A percentile compares a stretch with the other conserved stretches of the same genome.
Evolutionary conservation across 2,329 filamentous ascomycete species (phyloP).

Genomic region (Aspergillus candidus): DNA sequence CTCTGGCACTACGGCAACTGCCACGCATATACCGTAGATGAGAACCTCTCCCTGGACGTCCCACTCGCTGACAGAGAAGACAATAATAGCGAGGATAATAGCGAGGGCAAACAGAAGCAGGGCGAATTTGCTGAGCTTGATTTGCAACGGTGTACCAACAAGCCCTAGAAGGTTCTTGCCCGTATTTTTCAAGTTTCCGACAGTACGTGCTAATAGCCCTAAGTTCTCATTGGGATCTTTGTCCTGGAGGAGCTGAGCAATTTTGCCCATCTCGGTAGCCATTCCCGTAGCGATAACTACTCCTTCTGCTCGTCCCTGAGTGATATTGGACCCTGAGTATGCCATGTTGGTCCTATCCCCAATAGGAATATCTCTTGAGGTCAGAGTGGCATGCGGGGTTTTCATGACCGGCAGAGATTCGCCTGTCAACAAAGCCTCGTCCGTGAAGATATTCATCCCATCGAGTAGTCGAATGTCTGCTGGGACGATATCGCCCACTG

Average conservation of each 20-base stretch:
- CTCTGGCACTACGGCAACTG: slow-evolving; percentile 57
- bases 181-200: slow-evolving; percentile 39
- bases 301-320: slow-evolving; percentile 53
- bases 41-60: slow-evolving; percentile 52
- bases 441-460: slow-evolving; percentile 66
- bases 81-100: slow-evolving; percentile 56
- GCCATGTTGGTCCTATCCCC: slow-evolving; percentile 57
- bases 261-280: slow-evolving; percentile 57
- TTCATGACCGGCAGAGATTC: slow-evolving; percentile 57
- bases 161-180: slow-evolving; percentile 48
- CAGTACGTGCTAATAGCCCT: slow-evolving; percentile 22
- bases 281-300: slow-evolving; percentile 57
- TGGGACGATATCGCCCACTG: slow-evolving; percentile 54
- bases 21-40: slow-evolving; percentile 55
- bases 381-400: slow-evolving; percentile 32
- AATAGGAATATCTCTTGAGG: slow-evolving; percentile 31
- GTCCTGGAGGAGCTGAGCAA: slow-evolving; percentile 52
- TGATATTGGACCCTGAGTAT: slow-evolving; percentile 56
- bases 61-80: slow-evolving; percentile 55
- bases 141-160: slow-evolving; percentile 72
- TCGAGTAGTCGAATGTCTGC: slow-evolving; percentile 52
- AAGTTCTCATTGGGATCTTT: slow-evolving; percentile 29
- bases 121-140: slow-evolving; percentile 78
- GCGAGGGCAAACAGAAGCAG: slow-evolving; percentile 71
- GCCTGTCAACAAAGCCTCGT: slow-evolving; percentile 59